A percentile compares a stretch with the other conserved stretches of the same genome.
Conservation (phyloP, 805 yeast genomes). For the Candida corydali region DNA sequence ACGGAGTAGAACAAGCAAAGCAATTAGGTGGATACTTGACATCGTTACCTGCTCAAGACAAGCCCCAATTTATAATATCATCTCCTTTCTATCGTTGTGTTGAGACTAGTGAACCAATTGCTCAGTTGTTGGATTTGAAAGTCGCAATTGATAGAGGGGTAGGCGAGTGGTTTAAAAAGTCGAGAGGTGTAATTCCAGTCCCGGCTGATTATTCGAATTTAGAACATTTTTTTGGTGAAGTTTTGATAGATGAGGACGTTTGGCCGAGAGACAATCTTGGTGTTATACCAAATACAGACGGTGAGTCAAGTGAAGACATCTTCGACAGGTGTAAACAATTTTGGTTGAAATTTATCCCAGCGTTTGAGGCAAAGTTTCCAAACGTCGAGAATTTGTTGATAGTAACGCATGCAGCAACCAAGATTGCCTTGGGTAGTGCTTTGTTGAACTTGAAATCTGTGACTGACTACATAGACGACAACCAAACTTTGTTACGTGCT, state of each 20-base stretch:
- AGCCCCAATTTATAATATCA: conserved; percentile 66
- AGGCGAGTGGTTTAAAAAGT: conserved; percentile 88
- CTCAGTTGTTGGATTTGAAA: conserved; percentile 53
- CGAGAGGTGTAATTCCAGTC: conserved; percentile 61
- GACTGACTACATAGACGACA: conserved; percentile 47
- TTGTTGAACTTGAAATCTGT: conserved; percentile 51
- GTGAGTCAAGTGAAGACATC: conserved; percentile 75
- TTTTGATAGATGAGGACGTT: conserved; percentile 24
- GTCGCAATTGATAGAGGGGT: conserved; percentile 75
- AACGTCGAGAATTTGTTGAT: conserved; percentile 58
- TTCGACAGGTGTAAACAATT: conserved; percentile 56
- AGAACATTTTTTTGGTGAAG: conserved; percentile 47
- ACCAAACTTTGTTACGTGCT: conserved; percentile 47
- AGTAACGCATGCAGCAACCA: conserved; percentile 93
- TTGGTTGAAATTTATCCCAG: conserved; percentile 53
- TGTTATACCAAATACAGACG: conserved; percentile 56
- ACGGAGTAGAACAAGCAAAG: conserved; percentile 83
- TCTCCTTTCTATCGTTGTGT: conserved; percentile 91
- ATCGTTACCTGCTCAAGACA: conserved; percentile 41
- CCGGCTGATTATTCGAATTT: conserved; percentile 57
- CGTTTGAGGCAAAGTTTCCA: conserved; percentile 55
- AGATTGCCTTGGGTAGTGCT: conserved; percentile 81
- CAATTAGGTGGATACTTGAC: conserved; percentile 64
- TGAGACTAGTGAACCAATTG: conserved; percentile 72
- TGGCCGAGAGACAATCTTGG: conserved; percentile 53